Evolutionary conservation across 148 eudicot genomes (phyloP).

Genomic region (Talinum fruticosum): DNA sequence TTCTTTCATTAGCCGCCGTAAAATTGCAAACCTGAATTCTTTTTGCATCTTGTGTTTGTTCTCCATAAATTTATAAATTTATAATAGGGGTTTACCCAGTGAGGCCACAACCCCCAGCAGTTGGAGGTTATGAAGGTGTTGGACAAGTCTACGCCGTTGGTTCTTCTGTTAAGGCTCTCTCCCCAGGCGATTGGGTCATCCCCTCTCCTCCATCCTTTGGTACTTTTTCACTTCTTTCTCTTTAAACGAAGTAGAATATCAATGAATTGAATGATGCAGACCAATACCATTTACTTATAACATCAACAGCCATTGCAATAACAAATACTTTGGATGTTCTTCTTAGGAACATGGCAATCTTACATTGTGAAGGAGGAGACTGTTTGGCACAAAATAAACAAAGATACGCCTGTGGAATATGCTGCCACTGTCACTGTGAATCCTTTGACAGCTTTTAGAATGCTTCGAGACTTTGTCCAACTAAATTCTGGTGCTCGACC

Average conservation of each 20-base stretch:
- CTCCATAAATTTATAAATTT: no score
- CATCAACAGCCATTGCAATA: not conserved
- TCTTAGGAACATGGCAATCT: slow-evolving; percentile 85
- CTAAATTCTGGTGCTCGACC: slow-evolving; percentile 56
- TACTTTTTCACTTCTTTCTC: slow-evolving; percentile 9
- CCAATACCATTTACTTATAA: no score
- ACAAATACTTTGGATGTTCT: slow-evolving; percentile 23
- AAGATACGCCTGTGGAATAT: slow-evolving; percentile 64
- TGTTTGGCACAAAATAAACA: slow-evolving; percentile 80
- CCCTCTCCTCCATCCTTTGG: slow-evolving; percentile 91
- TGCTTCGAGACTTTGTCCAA: slow-evolving; percentile 72
- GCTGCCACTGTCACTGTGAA: slow-evolving; percentile 89
- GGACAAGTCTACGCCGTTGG: slow-evolving; percentile 80
- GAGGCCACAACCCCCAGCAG: slow-evolving; percentile 76
- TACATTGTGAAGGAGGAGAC: slow-evolving; percentile 71
- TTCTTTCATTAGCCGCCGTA: no score
- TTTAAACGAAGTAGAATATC: no score
- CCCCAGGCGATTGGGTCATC: slow-evolving; percentile 89
- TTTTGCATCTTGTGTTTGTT: no score
- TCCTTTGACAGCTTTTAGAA: slow-evolving; percentile 81
- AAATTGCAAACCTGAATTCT: no score
- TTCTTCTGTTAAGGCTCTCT: slow-evolving; percentile 54
- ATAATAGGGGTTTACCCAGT: slow-evolving; percentile 97
- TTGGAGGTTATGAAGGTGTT: slow-evolving; percentile 93
- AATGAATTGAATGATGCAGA: no score